Evolutionary conservation across 2,329 filamentous ascomycete genomes (phyloP).

Genomic region (Juglanconis juglandina): DNA sequence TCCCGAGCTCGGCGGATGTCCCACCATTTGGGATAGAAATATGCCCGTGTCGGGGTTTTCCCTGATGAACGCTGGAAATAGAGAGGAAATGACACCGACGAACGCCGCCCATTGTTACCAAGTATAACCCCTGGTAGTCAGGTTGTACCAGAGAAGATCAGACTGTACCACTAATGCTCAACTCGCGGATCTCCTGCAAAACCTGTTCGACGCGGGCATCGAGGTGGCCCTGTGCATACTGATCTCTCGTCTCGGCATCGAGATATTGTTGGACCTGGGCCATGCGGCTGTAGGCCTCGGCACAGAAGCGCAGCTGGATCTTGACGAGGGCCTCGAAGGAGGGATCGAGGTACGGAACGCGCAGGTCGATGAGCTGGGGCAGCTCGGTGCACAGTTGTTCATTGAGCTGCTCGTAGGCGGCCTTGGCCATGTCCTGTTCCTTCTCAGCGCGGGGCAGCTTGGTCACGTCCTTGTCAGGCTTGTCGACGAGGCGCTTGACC

Average conservation of each 20-base stretch:
- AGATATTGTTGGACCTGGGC: conserved; percentile 98
- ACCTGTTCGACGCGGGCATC: conserved; percentile 93
- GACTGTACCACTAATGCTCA: conserved; percentile 81
- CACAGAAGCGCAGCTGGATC: conserved; percentile 96
- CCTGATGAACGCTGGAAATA: not conserved
- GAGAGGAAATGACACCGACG: not conserved
- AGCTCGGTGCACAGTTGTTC: conserved; percentile 91
- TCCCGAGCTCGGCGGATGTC: not conserved
- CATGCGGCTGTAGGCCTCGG: conserved; percentile 96
- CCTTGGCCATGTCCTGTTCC: conserved; percentile 91
- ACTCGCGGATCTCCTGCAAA: conserved; percentile 89
- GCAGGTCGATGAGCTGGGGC: conserved; percentile 91
- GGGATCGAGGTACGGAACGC: conserved; percentile 94
- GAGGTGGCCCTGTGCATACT: conserved; percentile 90
- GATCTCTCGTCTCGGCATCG: conserved; percentile 89
- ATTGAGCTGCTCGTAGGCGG: conserved; percentile 93
- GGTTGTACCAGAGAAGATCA: conserved; percentile 25
- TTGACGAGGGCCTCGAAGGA: conserved; percentile 98
- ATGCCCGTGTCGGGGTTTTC: not conserved
- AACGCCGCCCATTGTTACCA: not conserved
- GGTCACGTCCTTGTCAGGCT: conserved; percentile 96
- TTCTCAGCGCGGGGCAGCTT: conserved; percentile 95
- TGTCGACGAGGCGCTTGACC: conserved; percentile 95
- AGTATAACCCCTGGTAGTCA: not conserved
- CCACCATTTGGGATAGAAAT: too few relatives aligned